Evolutionary conservation across 805 yeast genomes (phyloP), one percentile per base, ranked within the genome.

Genomic region (Kuraishia ogatae): DNA sequence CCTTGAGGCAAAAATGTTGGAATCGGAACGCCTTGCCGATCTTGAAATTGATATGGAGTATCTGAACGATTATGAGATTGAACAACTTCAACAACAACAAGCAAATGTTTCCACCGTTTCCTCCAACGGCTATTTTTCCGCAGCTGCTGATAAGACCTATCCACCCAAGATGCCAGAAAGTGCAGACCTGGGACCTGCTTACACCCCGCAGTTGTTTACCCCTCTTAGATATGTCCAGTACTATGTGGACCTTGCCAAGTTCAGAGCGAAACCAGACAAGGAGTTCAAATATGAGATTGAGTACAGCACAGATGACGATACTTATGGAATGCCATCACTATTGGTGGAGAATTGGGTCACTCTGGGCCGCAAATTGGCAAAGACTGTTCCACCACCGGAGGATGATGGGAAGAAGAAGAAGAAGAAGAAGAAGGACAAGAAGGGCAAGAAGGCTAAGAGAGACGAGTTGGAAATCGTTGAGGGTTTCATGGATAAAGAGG

Each of bases 221-320:
- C 96, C 96, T 0, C 77, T 79, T 47, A 72, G 82, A 57, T 90
- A 84, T 68, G 82, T 82, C 1, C 96, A 88, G 65, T 89, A 85
- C 65, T 89, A 73, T 66, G 77, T 84, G n/a, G 89, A 89, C 66
- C 73, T 89, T 57, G 62, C 67, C 56, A 54, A 58, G 20, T 35
- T 73, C 24, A 58, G 68, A 11, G 73, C 82, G 50, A 60, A 70
- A 22, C 70, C 71, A 0, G 64, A 66, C 13, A 71, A 76, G 60
- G 66, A 73, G 19, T 86, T 88, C 60, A 71, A 67, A 6, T 89
- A 76, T 64, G 79, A 84, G 60, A 70, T 84, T 20, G 93, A 89
- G 62, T 89, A 89, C 61, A 69, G 83, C 1, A 87, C 94, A 0
- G 84, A 81, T 55, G 86, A 83, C 55, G 71, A 75, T 11, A 71